Conservation (phyloP, 257 asterid genomes). For the Anisodus acutangulus region DNA sequence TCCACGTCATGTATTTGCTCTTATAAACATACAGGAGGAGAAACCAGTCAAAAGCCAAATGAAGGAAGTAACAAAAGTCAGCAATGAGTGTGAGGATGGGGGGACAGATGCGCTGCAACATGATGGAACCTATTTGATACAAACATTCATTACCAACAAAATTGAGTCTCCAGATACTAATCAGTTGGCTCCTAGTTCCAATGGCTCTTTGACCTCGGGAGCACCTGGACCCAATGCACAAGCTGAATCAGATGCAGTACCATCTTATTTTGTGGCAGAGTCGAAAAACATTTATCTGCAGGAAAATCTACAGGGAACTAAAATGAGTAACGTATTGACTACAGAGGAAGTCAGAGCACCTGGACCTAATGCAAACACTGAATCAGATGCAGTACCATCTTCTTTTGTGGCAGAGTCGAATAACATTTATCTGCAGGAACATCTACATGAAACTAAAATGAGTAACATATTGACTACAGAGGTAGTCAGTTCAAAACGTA, state of each 20-base stretch:
- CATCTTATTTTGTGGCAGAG: constrained; percentile 41
- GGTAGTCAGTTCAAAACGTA: constrained; percentile 38
- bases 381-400: constrained; percentile 36
- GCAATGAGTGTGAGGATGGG: constrained; percentile 28
- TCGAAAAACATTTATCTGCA: constrained; percentile 44
- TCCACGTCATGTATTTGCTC: constrained; percentile 40
- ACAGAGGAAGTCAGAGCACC: constrained; percentile 40
- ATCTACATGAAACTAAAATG: constrained; percentile 42
- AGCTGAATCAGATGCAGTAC: constrained; percentile 39
- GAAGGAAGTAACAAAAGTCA: constrained; percentile 40
- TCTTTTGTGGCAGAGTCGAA: constrained; percentile 39
- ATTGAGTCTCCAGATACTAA: constrained; percentile 39
- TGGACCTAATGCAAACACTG: constrained; percentile 37
- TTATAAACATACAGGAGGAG: constrained; percentile 38
- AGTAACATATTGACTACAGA: constrained; percentile 43
- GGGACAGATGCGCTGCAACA: constrained; percentile 41
- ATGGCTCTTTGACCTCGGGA: constrained; percentile 38
- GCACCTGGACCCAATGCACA: constrained; percentile 40
- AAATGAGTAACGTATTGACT: constrained; percentile 43
- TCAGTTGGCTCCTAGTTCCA: constrained; percentile 43
- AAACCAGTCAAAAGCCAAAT: constrained; percentile 33
- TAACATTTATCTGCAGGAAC: constrained; percentile 45
- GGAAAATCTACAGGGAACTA: constrained; percentile 41
- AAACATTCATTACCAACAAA: constrained; percentile 39
- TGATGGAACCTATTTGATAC: constrained; percentile 26